A percentile compares a stretch with the other conserved stretches of the same genome.
Evolutionary conservation across 2,329 filamentous ascomycete genomes (phyloP).

Genomic region (Emergomyces orientalis): DNA sequence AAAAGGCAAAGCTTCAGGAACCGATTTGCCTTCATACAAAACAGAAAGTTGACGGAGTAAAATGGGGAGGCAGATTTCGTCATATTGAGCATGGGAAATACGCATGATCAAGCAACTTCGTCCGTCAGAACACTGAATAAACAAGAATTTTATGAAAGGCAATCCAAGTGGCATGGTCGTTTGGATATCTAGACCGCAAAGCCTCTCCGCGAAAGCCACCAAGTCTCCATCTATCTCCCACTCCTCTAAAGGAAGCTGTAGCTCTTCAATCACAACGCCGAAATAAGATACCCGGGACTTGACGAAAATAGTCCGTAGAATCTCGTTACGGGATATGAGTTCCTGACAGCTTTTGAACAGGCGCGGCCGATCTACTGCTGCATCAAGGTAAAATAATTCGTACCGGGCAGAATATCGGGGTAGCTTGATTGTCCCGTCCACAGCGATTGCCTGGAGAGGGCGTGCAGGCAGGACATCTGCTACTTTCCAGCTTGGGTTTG

Average conservation of each 20-base stretch:
- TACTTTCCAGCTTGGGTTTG: constrained; percentile 39
- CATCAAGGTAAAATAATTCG: constrained; percentile 50
- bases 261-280: constrained; percentile 44
- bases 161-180: constrained; percentile 46
- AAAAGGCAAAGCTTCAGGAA: constrained; percentile 28
- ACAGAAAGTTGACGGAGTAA: constrained; percentile 47
- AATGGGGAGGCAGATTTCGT: constrained; percentile 51
- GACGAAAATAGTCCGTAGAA: constrained; percentile 52
- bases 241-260: constrained; percentile 36
- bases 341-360: constrained; percentile 35
- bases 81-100: constrained; percentile 55
- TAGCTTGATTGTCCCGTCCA: constrained; percentile 47
- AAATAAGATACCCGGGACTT: constrained; percentile 34
- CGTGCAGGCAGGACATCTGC: constrained; percentile 45
- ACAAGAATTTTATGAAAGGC: constrained; percentile 48
- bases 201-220: constrained; percentile 38
- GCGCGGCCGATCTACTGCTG: constrained; percentile 36
- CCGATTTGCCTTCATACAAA: constrained; percentile 31
- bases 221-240: constrained; percentile 40
- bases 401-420: constrained; percentile 54
- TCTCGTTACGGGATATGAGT: constrained; percentile 48
- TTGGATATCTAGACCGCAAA: constrained; percentile 44
- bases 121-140: constrained; percentile 27
- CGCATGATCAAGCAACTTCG: constrained; percentile 43
- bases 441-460: constrained; percentile 49